phyloP scores from a whole-genome alignment of 2,329 filamentous ascomycete species.

The Lasiodiplodia gonubiensis region DNA sequence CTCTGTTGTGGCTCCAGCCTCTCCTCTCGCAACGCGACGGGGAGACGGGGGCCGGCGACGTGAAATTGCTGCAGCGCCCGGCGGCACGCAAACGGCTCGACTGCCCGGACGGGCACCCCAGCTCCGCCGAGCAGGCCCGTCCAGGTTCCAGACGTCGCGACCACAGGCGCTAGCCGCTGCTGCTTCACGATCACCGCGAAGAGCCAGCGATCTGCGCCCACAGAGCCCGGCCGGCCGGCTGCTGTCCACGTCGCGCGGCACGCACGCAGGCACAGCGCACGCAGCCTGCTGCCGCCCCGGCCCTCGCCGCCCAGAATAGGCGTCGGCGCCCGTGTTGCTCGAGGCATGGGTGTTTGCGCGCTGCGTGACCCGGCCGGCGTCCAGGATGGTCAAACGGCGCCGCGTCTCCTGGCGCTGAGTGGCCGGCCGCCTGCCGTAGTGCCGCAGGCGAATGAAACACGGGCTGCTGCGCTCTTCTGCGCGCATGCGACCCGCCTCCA shows the following conservation, averaged over 20 bases:
- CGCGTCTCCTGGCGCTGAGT: constrained; percentile 6
- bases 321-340: constrained; percentile 2
- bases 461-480: constrained; percentile 11
- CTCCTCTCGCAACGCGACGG: not conserved
- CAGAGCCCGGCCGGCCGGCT: not conserved
- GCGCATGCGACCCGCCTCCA: not conserved
- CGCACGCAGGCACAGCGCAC: constrained; percentile 17
- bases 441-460: constrained; percentile 6
- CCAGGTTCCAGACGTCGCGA: constrained; percentile 3
- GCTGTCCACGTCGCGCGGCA: constrained; percentile 17
- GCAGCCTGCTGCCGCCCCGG: constrained; percentile 1
- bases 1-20: constrained; percentile 11
- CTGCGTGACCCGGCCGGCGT: constrained; percentile 9
- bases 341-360: constrained; percentile 20
- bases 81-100: constrained; percentile 6
- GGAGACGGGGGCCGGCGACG: not conserved
- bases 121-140: not conserved
- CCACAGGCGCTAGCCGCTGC: not conserved
- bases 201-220: constrained; percentile 14
- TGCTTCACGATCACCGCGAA: constrained; percentile 6
- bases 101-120: constrained; percentile 9
- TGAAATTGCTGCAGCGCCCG: constrained; percentile 10
- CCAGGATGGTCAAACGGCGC: constrained; percentile 14
- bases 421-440: not conserved
- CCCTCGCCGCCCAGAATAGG: constrained; percentile 15